Evolutionary conservation across 345 rosid genomes (phyloP).

Genomic region (Boechera stricta): DNA sequence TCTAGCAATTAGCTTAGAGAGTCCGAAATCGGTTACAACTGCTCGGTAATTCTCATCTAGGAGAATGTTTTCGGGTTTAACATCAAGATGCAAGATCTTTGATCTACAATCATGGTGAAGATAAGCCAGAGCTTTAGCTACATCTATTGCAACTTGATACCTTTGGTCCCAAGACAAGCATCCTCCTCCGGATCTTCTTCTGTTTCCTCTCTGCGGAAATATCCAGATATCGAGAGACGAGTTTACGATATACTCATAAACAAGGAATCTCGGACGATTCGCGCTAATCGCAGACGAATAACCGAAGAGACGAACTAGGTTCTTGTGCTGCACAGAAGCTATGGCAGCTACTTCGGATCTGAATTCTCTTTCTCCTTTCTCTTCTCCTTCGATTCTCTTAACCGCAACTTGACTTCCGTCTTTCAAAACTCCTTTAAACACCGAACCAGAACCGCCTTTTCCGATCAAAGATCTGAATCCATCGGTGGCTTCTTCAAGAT

Average conservation of each 20-base stretch:
- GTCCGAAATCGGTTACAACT: conserved; percentile 66
- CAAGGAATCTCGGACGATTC: conserved; percentile 55
- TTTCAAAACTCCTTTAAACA: conserved; percentile 63
- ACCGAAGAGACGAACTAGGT: conserved; percentile 67
- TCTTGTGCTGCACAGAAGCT: conserved; percentile 72
- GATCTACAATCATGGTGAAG: conserved; percentile 81
- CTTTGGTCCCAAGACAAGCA: conserved; percentile 75
- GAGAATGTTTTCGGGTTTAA: conserved; percentile 75
- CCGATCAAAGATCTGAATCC: conserved; percentile 62
- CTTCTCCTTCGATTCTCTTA: conserved; percentile 66
- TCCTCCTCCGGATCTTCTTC: conserved; percentile 54
- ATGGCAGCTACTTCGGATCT: conserved; percentile 75
- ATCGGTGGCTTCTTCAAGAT: conserved; percentile 83
- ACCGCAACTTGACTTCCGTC: conserved; percentile 72
- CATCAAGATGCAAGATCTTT: conserved; percentile 66
- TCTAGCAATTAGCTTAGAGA: conserved; percentile 63
- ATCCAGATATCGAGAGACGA: conserved; percentile 79
- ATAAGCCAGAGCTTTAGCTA: conserved; percentile 71
- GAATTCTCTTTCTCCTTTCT: conserved; percentile 67
- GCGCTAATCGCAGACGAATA: conserved; percentile 45
- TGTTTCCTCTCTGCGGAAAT: conserved; percentile 43
- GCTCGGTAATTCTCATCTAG: conserved; percentile 61
- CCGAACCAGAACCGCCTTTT: conserved; percentile 66
- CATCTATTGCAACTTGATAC: conserved; percentile 64
- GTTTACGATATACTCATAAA: conserved; percentile 66